These are phyloP conservation scores for Xylariaceae sp. DNA, from an alignment of 2,329 filamentous ascomycete genomes.

Conservation along the genomic window DNA sequence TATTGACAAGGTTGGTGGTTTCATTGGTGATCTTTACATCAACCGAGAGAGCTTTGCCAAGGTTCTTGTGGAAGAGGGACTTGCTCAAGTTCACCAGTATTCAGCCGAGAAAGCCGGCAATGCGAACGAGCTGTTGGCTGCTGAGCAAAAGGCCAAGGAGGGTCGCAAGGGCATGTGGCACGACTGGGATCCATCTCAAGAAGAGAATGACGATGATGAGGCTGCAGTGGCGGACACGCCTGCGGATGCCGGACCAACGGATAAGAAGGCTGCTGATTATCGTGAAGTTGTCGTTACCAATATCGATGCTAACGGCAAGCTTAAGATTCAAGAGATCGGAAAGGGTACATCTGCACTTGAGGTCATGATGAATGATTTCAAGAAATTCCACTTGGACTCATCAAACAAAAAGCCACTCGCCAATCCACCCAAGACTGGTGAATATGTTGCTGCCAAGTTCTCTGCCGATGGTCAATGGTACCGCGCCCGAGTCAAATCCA, in stretches of 20 bases:
- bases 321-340: slow-evolving; percentile 91
- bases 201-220: slow-evolving; percentile 59
- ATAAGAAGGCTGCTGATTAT: slow-evolving; percentile 76
- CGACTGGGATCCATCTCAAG: slow-evolving; percentile 87
- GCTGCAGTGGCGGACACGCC: slow-evolving; percentile 48
- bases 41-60: slow-evolving; percentile 96
- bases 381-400: slow-evolving; percentile 81
- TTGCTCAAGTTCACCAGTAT: slow-evolving; percentile 88
- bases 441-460: slow-evolving; percentile 89
- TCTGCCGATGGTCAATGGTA: slow-evolving; percentile 91
- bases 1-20: slow-evolving; percentile 93
- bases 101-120: slow-evolving; percentile 95
- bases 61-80: slow-evolving; percentile 85
- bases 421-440: slow-evolving; percentile 81
- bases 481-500: slow-evolving; percentile 82
- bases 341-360: slow-evolving; percentile 80
- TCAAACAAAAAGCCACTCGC: slow-evolving; percentile 71
- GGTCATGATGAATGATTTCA: slow-evolving; percentile 85
- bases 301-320: slow-evolving; percentile 72
- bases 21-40: slow-evolving; percentile 91
- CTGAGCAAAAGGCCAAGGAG: slow-evolving; percentile 87
- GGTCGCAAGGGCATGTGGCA: slow-evolving; percentile 85
- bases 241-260: slow-evolving; percentile 48
- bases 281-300: slow-evolving; percentile 91
- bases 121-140: slow-evolving; percentile 77